Evolutionary conservation across 371 early-diverging fungal genomes (phyloP), one percentile per base, ranked within the genome.

Genomic region (Mortierella sp.): DNA sequence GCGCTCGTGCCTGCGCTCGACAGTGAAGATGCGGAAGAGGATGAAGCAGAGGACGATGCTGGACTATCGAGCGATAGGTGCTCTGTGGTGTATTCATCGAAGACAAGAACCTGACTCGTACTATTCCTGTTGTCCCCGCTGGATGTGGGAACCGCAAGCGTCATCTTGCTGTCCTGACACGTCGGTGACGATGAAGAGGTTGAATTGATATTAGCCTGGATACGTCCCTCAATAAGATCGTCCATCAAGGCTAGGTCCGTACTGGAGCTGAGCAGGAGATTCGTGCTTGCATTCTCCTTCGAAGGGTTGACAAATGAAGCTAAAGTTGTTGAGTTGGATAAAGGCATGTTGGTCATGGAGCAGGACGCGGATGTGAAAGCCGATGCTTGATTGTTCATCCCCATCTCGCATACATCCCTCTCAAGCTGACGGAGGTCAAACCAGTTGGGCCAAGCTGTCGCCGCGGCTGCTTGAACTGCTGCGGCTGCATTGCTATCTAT

Each of bases 361-460:
- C 56, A 55, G 31, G 65, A 56, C 4, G 65, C 61, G 53, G 72
- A 65, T 30, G 66, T 34, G 51, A 72, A 61, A 4, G 56, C 56
- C 4, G 61, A 56, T n/a, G 52, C 50, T 26, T 56, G 66, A 6
- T 58, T 59, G 3, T 46, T 42, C 12, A 49, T 23, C 3, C 72
- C 72, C 15, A 56, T 57, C 2, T 66, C 70, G 31, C 76, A 69
- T 3, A 68, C 50, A 54, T 75, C 75, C 37, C 59, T 58, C 26
- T 73, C 78, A 27, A 76, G 54, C 55, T 70, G 78, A 37, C 48
- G 50, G 17, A 69, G 56, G 50, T 76, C 78, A 28, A 75, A 68
- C 76, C 76, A 69, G 42, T 67, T 58, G 21, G 76, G 76, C 76
- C 76, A 75, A 0, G 70, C 53, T 6, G 52, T 69, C 11, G 64